These are phyloP conservation scores for Hansfordia pulvinata DNA, from an alignment of 2,329 filamentous ascomycete genomes.

Conservation along the genomic window DNA sequence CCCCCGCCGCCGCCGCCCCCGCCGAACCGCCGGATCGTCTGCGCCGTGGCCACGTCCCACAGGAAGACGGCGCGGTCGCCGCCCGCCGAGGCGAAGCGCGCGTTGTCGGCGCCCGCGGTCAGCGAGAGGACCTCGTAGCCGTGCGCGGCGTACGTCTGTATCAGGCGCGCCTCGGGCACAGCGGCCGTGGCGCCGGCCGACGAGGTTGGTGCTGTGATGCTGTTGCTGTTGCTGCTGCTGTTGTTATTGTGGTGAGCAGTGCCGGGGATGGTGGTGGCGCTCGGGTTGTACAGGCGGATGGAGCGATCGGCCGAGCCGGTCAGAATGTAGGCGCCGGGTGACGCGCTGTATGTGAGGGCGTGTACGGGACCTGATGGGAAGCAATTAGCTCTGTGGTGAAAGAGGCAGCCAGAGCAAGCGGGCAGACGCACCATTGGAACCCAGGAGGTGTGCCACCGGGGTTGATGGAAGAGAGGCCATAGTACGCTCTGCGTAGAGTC, in stretches of 20 bases:
- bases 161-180: conserved; percentile 43
- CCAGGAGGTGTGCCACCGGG: conserved; percentile 41
- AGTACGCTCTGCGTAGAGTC: too few relatives aligned
- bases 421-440: conserved; percentile 37
- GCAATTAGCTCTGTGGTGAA: not conserved
- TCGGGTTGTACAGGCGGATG: conserved; percentile 76
- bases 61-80: conserved; percentile 86
- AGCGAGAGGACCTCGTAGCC: conserved; percentile 86
- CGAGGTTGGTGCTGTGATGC: conserved; percentile 22
- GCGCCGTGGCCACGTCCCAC: conserved; percentile 80
- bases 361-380: conserved; percentile 50
- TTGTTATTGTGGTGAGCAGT: conserved; percentile 4
- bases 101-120: conserved; percentile 61
- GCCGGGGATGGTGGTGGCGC: conserved; percentile 24
- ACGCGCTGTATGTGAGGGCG: conserved; percentile 58
- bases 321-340: conserved; percentile 64
- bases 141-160: conserved; percentile 82
- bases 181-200: conserved; percentile 12
- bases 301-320: conserved; percentile 76
- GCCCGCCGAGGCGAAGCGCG: conserved; percentile 73
- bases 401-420: not conserved
- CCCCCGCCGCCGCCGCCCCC: too few relatives aligned
- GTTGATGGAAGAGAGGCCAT: too few relatives aligned
- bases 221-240: conserved; percentile 18
- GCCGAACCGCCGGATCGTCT: conserved; percentile 63